Base-by-base conservation (phyloP, 352 stramenopile genomes). In the Stramenopiles sp. region DNA sequence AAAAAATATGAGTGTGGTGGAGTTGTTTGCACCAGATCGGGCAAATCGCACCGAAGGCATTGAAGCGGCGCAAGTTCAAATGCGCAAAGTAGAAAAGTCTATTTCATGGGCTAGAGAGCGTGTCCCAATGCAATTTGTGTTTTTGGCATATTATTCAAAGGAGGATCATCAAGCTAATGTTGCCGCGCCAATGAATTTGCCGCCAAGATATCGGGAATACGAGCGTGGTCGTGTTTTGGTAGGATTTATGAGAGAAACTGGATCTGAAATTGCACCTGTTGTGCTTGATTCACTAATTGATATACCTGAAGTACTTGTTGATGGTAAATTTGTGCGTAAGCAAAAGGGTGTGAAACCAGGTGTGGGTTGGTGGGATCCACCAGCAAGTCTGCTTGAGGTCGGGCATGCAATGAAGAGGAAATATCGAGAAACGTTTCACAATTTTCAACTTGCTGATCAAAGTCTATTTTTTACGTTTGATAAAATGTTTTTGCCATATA, bases 391-490 rank as follows among this genome's bases (percentile, higher is more conserved):
- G 79, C 29, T 93, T 89, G 82, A 89, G 83, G 89, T 81, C 0
- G 80, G 89, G 29, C 74, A 88, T 4, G 94, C 90, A 6, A 92
- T 97, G 74, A 81, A 94, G 13, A 88, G 93, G 83, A 95, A 96
- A 69, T 98, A 97, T 80, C 89, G 93, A 79, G 95, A 98, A 86
- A 97, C 92, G 4, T 97, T 97, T 79, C 88, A 95, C 77, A 90
- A 95, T 79, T 90, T 94, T 84, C 86, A 90, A n/a, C 20, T 83
- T 53, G 63, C 1, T 0, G 73, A 82, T 20, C 65, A 77, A 7
- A 73, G 43, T 0, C 33, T 84, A 0, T 32, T 84, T 43, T 90
- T 89, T 80, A 78, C 82, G 0, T 85, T 88, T n/a, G 23, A 81
- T 6, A 82, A 85, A 63, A 69, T 94, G 7, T 81, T 98, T 78